Base-by-base conservation (phyloP, 1,139 yeast species). In the Zygoascus meyerae region DNA sequence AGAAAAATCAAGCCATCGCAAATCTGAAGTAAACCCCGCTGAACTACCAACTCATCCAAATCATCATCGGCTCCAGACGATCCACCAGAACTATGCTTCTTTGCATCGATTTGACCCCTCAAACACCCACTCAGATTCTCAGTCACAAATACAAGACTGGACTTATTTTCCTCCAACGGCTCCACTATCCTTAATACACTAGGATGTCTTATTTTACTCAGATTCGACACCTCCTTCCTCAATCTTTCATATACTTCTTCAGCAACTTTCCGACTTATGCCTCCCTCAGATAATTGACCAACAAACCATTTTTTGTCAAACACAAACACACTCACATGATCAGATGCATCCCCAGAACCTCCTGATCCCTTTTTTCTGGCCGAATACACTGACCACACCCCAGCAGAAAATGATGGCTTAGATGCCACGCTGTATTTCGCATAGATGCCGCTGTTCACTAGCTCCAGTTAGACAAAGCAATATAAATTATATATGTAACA, bases 131-230 rank as follows among this genome's bases (percentile, higher is more conserved):
- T 70, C 8, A 92, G 80, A 17, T 80, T 78, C 63, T 89, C 69
- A 1, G 95, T 81, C n/a, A 83, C 97, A 70, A 92, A 92, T 50
- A 84, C 61, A 57, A 89, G 75, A 49, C 86, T 77, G 57, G 78
- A 77, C 58, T 84, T 82, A 31, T 92, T 86, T 57, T 89, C 95
- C 62, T 92, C 97, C 50, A 90, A 65, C 0, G 94, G 95, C 63
- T 90, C 97, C 43, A 85, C 78, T 8, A 92, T 73, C 4, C 90
- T 81, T 42, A 92, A 68, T 37, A 92, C 73, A 53, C 86, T 85
- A 0, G 98, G 97, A 61, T 92, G 98, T 54, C 87, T 83, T 54
- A 90, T 70, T 63, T 83, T 85, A 30, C 95, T 79, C 60, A 90
- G 68, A 52, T 83, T 83, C 29, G 78, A 70, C 2, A 89, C 83